Evolutionary conservation across 2,329 filamentous ascomycete genomes (phyloP).

Genomic region (Talaromyces verruculosus): DNA sequence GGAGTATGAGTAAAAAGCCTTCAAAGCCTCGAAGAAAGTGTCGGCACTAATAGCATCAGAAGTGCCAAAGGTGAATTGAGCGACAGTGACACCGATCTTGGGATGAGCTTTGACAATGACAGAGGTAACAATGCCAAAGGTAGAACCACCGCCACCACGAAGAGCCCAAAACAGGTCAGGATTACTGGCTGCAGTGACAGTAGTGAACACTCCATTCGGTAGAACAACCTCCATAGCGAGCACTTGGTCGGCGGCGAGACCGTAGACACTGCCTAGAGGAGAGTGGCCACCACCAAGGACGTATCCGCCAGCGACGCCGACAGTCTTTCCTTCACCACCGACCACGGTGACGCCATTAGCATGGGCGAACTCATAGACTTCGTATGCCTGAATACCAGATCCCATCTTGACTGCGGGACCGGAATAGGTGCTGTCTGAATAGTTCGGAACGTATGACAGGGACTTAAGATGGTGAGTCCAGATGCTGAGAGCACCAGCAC

Average conservation of each 20-base stretch:
- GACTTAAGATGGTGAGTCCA: slow-evolving; percentile 54
- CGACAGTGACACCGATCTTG: slow-evolving; percentile 29
- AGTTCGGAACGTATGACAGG: slow-evolving; percentile 40
- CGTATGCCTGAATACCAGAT: slow-evolving; percentile 11
- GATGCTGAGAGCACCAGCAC: slow-evolving; percentile 49
- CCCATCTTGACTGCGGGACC: slow-evolving; percentile 15
- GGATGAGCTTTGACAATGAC: slow-evolving; percentile 31
- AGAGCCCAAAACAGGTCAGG: slow-evolving; percentile 53
- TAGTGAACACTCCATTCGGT: slow-evolving; percentile 28
- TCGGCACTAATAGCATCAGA: slow-evolving; percentile 26
- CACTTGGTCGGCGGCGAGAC: slow-evolving; percentile 61
- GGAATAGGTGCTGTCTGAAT: slow-evolving; percentile 1
- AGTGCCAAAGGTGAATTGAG: slow-evolving; percentile 31
- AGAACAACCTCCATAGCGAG: slow-evolving; percentile 60
- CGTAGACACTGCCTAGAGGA: slow-evolving; percentile 26
- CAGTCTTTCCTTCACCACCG: slow-evolving; percentile 51
- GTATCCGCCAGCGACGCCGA: slow-evolving; percentile 62
- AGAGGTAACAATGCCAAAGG: slow-evolving; percentile 34
- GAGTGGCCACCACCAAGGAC: slow-evolving; percentile 62
- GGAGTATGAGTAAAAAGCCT: slow-evolving; percentile 31
- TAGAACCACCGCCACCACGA: slow-evolving; percentile 54
- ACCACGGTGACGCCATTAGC: slow-evolving; percentile 53
- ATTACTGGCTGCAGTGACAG: slow-evolving; percentile 21
- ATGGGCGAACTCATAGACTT: slow-evolving; percentile 35
- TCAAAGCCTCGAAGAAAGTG: slow-evolving; percentile 33